Evolutionary conservation across 1,284 basidiomycete species (phyloP).

Genomic region (Boletellus dicymbophilus): DNA sequence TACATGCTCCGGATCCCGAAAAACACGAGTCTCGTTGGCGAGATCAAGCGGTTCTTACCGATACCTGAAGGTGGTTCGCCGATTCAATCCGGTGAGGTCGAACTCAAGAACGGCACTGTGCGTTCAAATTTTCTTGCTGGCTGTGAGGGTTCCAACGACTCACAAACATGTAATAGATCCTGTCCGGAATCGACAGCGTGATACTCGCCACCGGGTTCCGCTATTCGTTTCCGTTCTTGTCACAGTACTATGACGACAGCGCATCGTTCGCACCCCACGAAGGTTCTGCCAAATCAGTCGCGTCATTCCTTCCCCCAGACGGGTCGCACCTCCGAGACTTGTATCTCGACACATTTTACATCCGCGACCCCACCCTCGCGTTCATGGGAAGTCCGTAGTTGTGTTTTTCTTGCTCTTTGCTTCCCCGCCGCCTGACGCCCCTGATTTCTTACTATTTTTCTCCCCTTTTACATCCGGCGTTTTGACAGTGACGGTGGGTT

Average conservation of each 20-base stretch:
- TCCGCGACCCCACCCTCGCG: constrained; percentile 18
- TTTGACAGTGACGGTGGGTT: constrained; percentile 1
- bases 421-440: neutral
- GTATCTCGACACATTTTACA: constrained; percentile 19
- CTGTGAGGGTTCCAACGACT: neutral
- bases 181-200: constrained; percentile 13
- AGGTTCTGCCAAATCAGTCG: neutral
- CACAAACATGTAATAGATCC: constrained; percentile 2
- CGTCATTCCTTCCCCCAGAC: constrained; percentile 8
- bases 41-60: constrained; percentile 14
- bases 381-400: constrained; percentile 11
- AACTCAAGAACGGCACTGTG: constrained; percentile 18
- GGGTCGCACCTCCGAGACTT: constrained; percentile 18
- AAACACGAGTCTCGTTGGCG: constrained; percentile 17
- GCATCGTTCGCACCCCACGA: constrained; percentile 1
- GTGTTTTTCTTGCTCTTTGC: neutral
- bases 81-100: constrained; percentile 13
- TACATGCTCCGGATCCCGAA: constrained; percentile 3
- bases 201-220: constrained; percentile 13
- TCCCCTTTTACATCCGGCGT: too few relatives aligned
- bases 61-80: constrained; percentile 1
- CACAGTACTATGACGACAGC: constrained; percentile 17
- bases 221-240: constrained; percentile 16
- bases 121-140: neutral
- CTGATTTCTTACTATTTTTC: too few relatives aligned